Evolutionary conservation across 805 yeast genomes (phyloP).

Genomic region (Suhomyces faveliae): DNA sequence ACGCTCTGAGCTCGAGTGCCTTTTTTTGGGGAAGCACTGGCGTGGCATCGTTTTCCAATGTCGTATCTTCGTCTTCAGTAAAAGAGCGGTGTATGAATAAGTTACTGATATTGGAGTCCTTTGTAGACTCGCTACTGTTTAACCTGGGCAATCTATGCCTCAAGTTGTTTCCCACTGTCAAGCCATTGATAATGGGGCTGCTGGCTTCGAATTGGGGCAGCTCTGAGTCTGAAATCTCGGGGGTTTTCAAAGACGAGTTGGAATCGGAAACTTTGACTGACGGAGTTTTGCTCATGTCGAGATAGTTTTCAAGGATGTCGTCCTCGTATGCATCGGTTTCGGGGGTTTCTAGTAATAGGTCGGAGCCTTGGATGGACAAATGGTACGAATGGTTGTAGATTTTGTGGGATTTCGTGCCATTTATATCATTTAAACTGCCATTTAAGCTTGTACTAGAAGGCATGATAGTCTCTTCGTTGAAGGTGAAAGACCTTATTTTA

Average conservation of each 20-base stretch:
- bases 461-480: too few relatives aligned
- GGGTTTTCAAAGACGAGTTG: conserved; percentile 6
- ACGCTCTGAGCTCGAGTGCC: conserved; percentile 9
- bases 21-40: not conserved
- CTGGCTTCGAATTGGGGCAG: conserved; percentile 23
- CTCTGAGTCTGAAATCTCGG: conserved; percentile 10
- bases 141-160: conserved; percentile 17
- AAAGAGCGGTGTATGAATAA: conserved; percentile 17
- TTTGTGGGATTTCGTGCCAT: too few relatives aligned
- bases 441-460: too few relatives aligned
- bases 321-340: conserved; percentile 15
- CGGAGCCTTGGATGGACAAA: conserved; percentile 25
- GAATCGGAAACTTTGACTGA: conserved; percentile 11
- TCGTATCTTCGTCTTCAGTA: conserved; percentile 4
- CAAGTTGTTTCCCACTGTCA: conserved; percentile 29
- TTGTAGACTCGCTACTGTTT: conserved; percentile 1
- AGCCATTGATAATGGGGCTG: conserved; percentile 35
- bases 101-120: conserved; percentile 10
- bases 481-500: too few relatives aligned
- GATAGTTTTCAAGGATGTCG: conserved; percentile 38
- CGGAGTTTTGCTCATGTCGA: conserved; percentile 24
- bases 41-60: not conserved
- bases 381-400: conserved; percentile 28
- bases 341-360: not conserved
- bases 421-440: too few relatives aligned